Evolutionary conservation across 768 basidiomycete genomes (phyloP), one percentile per base, ranked within the genome.

Genomic region (Tremella fuciformis): DNA sequence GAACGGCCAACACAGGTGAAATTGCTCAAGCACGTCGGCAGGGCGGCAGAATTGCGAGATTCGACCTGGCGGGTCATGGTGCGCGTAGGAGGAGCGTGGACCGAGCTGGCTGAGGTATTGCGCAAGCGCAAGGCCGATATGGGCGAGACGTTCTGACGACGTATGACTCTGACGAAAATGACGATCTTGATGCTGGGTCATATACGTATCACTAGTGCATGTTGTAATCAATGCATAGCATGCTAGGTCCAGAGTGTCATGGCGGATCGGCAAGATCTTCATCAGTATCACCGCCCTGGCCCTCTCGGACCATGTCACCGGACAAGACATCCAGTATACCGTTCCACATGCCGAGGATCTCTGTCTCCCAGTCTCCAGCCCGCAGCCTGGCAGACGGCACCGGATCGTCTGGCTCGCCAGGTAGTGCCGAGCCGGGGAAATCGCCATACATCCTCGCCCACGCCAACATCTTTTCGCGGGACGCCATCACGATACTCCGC

Each of bases 361-460:
- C 53, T 18, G 50, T 39, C 50, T 69, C 64, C 67, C 67, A 69
- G 13, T 49, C 60, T 4, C 24, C 42, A n/a, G 38, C 29, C 42
- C 13, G 38, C 29, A 6, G 29, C 29, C 29, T 34, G 29, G 11
- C 6, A 34, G 29, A 6, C 11, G 29, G 29, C 4, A 8, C 19
- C 18, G 44, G 21, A 9, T 37, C 38, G 9, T 34, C 29, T 34
- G 29, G 29, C 29, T 34, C 29, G 11, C 29, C 50, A n/a, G 39
- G 34, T 18, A 58, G 53, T 2, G 53, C 34, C 19, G 50, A 13
- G n/a, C 54, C 53, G 16, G 48, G 22, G 25, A 65, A 65, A 18
- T 53, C 19, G 11, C 67, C 65, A 47, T 66, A 69, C n/a, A 54
- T 48, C 52, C 67, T 66, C 26, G 62, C 63, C 68, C 65, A 70